These are phyloP conservation scores for Peribolospora baueri DNA, from an alignment of 768 basidiomycete species.

Conservation along the genomic window DNA sequence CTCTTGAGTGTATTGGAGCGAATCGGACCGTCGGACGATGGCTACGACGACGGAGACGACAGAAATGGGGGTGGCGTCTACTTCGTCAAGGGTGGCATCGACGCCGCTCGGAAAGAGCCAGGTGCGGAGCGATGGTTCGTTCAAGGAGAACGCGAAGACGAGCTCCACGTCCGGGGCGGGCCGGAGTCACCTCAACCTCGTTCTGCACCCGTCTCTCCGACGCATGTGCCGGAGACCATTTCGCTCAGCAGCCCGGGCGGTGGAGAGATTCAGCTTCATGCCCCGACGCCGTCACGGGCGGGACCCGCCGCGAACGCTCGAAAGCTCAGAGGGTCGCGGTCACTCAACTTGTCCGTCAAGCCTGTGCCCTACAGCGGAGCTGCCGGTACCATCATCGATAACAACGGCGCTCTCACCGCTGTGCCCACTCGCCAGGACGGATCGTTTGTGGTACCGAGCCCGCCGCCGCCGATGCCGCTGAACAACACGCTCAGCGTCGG, in stretches of 20 bases:
- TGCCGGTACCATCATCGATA: no score
- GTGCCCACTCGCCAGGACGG: no score
- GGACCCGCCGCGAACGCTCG: neutral
- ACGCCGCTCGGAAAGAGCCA: neutral
- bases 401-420: no score
- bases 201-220: neutral
- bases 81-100: neutral
- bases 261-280: conserved; percentile 1
- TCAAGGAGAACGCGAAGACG: neutral
- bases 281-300: neutral
- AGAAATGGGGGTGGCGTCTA: neutral
- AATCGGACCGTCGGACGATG: no score
- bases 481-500: no score
- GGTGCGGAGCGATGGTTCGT: neutral
- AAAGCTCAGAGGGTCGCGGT: neutral
- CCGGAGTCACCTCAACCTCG: neutral
- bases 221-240: no score
- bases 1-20: neutral
- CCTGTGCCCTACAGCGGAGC: no score
- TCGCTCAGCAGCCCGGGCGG: neutral
- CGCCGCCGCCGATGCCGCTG: no score
- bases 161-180: neutral
- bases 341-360: no score
- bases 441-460: no score
- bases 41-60: neutral